Conservation (phyloP, 257 asterid genomes). For the Solanum clarkiae region DNA sequence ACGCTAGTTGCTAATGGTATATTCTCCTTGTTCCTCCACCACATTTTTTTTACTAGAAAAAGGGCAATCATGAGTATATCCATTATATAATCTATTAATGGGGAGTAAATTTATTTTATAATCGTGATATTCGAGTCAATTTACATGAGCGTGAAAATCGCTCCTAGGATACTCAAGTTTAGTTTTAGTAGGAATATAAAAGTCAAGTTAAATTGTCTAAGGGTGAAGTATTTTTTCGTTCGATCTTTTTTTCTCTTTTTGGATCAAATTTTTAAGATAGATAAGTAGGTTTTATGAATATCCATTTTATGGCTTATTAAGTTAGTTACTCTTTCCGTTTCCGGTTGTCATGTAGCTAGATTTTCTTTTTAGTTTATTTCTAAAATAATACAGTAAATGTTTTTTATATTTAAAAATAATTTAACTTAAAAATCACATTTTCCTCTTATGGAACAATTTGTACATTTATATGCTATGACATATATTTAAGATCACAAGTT, state of each 20-base stretch:
- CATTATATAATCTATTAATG: background rate
- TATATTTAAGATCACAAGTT: background rate
- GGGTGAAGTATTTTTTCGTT: background rate
- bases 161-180: background rate
- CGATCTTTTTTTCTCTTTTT: no score
- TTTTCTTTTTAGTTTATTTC: no score
- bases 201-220: background rate
- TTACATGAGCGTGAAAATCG: background rate
- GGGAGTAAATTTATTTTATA: background rate
- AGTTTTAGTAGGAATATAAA: background rate
- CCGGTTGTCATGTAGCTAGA: no score
- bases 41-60: background rate
- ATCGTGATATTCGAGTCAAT: background rate
- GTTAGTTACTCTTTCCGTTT: no score
- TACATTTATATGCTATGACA: background rate
- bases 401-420: background rate
- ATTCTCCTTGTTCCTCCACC: background rate
- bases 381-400: no score
- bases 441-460: background rate
- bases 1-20: no score
- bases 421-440: background rate
- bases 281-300: no score
- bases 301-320: no score
- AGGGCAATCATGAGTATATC: background rate
- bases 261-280: no score